Conservation (phyloP, 2,329 filamentous ascomycete genomes). For the Botrytis pseudocinerea region DNA sequence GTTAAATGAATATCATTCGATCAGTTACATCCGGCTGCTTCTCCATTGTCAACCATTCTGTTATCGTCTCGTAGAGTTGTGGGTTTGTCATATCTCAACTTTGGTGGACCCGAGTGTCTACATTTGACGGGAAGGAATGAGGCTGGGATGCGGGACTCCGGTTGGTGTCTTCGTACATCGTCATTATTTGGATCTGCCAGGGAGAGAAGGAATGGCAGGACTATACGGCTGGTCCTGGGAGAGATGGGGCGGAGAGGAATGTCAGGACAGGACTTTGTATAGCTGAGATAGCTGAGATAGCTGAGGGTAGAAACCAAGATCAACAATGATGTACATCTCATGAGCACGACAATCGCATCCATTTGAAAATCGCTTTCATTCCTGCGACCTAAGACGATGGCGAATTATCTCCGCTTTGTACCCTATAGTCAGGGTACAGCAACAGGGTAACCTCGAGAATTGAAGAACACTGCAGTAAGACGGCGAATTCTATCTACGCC, state of each 20-base stretch:
- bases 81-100: slow-evolving; percentile 15
- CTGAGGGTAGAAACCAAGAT: slow-evolving; percentile 7
- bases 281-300: slow-evolving; percentile 6
- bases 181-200: not conserved
- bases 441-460: slow-evolving; percentile 5
- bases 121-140: slow-evolving; percentile 13
- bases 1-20: slow-evolving; percentile 9
- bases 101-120: slow-evolving; percentile 12
- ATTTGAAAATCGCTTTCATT: not conserved
- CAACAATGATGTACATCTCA: slow-evolving; percentile 8
- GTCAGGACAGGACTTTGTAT: not conserved
- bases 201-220: slow-evolving; percentile 6
- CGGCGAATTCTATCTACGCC: slow-evolving; percentile 1
- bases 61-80: slow-evolving; percentile 5
- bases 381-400: not conserved
- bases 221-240: not conserved
- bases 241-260: not conserved
- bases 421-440: not conserved
- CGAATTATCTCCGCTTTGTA: slow-evolving; percentile 12
- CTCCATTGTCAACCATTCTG: not conserved
- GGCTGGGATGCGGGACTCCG: slow-evolving; percentile 10
- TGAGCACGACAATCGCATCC: slow-evolving; percentile 3
- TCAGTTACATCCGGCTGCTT: slow-evolving; percentile 11
- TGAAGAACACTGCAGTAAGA: slow-evolving; percentile 2
- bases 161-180: not conserved